Percentiles rank a stretch among this genome's conserved stretches.
These are phyloP conservation scores for Aspergillus persii DNA, from an alignment of 2,329 filamentous ascomycete genomes.

Conservation along the genomic window DNA sequence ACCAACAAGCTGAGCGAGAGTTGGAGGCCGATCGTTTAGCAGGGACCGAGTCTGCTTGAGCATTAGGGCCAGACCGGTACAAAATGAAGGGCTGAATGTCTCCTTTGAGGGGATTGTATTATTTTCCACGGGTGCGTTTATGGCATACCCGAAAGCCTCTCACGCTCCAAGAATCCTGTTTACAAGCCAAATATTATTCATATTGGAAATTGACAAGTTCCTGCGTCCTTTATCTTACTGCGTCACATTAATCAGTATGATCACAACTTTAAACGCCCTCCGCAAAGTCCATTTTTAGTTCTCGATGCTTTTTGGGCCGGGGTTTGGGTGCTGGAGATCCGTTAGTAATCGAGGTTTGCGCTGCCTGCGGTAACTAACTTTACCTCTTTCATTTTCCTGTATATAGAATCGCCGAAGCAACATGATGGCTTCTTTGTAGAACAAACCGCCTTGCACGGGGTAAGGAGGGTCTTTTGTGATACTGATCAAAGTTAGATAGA, in stretches of 20 bases:
- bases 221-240: not conserved
- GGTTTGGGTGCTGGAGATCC: slow-evolving; percentile 56
- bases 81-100: slow-evolving; percentile 9
- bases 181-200: not conserved
- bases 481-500: slow-evolving; percentile 38
- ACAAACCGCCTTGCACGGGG: slow-evolving; percentile 81
- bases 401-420: slow-evolving; percentile 92
- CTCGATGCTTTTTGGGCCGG: slow-evolving; percentile 62
- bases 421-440: slow-evolving; percentile 89
- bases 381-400: slow-evolving; percentile 92
- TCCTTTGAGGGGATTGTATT: slow-evolving; percentile 23
- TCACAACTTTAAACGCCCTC: slow-evolving; percentile 11
- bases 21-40: slow-evolving; percentile 70
- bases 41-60: slow-evolving; percentile 27
- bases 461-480: slow-evolving; percentile 75
- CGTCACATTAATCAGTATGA: not conserved
- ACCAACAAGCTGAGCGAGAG: slow-evolving; percentile 89
- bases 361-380: slow-evolving; percentile 17
- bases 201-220: not conserved
- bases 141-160: slow-evolving; percentile 3
- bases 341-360: slow-evolving; percentile 4
- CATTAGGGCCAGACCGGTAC: not conserved
- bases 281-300: slow-evolving; percentile 60
- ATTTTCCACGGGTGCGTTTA: slow-evolving; percentile 12
- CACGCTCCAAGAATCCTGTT: not conserved